Base-by-base conservation (phyloP, 495 filamentous ascomycete species). In the Aspergillus saccharolyticus region DNA sequence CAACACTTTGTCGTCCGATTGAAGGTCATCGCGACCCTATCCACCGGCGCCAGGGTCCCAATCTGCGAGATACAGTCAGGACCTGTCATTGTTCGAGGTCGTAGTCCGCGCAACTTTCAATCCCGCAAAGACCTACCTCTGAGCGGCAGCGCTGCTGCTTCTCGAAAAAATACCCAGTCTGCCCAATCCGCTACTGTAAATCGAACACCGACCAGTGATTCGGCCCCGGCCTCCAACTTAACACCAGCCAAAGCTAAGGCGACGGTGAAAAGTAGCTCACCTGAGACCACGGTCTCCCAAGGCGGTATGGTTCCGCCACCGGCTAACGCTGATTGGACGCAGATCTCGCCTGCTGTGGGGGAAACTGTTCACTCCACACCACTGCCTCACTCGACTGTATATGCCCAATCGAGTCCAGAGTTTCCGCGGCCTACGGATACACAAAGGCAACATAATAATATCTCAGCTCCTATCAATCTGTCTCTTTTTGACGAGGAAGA, bases 51-150 rank as follows among this genome's bases (percentile, higher is more conserved):
- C 8, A 89, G 85, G 64, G 74, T 87, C 25, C 78, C 85, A 45
- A 78, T 90, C 19, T 84, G 84, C 25, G 88, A 91, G 68, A 80
- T 86, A 30, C 80, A 83, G 39, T 91, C 88, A 16, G 84, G 85
- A 16, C 86, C 88, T 3, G 86, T 91, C 55, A 87, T 91, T 43
- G 88, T 91, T 24, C 81, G 88, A 44, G 88, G 88, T 45, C 82
- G 88, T 58, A 90, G 88, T 61, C 88, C 88, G 17, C 80, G 88
- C 52, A 91, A 91, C 63, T 91, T 91, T 62, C 86, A 89, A 65
- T 83, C 85, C 30, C 75, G 87, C 55, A 89, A 89, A 64, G 88
- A 91, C 64, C 83, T 89, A 20, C 86, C 88, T 17, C 74, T 91
- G 20, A 78, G 87, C 30, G 86, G 86, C 15, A 88, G 85, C 28